phyloP scores from a whole-genome alignment of 1,139 yeast genomes.

The Candida buenavistaensis region DNA sequence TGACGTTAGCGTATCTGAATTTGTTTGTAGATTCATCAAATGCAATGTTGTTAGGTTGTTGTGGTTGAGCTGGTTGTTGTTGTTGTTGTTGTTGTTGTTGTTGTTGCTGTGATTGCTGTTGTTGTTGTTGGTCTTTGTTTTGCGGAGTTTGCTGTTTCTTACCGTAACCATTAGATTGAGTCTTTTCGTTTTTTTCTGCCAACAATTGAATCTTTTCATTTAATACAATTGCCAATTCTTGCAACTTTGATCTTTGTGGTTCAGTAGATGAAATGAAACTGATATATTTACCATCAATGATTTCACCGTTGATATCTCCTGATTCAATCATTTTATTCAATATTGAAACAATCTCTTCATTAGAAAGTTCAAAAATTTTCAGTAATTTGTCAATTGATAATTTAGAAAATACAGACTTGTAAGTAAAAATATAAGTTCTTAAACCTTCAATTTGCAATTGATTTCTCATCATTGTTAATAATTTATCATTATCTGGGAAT shows the following conservation, averaged over 20 bases:
- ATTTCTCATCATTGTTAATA: slow-evolving; percentile 68
- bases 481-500: slow-evolving; percentile 65
- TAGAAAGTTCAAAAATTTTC: slow-evolving; percentile 62
- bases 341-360: slow-evolving; percentile 56
- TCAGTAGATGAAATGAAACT: slow-evolving; percentile 65
- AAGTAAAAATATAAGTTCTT: slow-evolving; percentile 85
- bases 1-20: slow-evolving; percentile 50
- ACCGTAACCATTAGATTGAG: slow-evolving; percentile 72
- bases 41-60: slow-evolving; percentile 14
- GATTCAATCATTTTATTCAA: slow-evolving; percentile 73
- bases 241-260: slow-evolving; percentile 81
- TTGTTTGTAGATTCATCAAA: slow-evolving; percentile 40
- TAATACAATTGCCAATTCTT: slow-evolving; percentile 83
- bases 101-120: slow-evolving; percentile 33
- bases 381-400: slow-evolving; percentile 71
- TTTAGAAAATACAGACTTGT: slow-evolving; percentile 73
- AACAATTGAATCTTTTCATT: slow-evolving; percentile 83
- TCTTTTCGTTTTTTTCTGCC: slow-evolving; percentile 83
- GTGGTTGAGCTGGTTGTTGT: slow-evolving; percentile 24
- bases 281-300: slow-evolving; percentile 57
- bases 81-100: slow-evolving; percentile 28
- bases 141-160: slow-evolving; percentile 41
- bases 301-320: slow-evolving; percentile 67
- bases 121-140: slow-evolving; percentile 33
- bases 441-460: slow-evolving; percentile 89